These are phyloP conservation scores for Monosporozyma aerobia DNA, from an alignment of 805 yeast species.

Conservation along the genomic window DNA sequence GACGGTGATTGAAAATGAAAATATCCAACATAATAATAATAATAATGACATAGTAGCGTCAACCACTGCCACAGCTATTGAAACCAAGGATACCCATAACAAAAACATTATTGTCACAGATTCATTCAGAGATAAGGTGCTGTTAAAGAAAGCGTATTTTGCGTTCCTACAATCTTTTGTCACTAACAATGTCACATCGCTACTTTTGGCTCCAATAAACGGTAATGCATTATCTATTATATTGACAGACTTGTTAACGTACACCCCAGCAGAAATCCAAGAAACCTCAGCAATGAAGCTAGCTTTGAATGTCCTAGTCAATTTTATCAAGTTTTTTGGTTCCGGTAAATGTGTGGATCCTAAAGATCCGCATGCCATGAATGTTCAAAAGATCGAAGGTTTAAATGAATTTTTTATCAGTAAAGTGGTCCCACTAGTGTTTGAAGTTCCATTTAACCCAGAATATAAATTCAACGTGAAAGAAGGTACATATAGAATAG, in stretches of 20 bases:
- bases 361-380: conserved; percentile 43
- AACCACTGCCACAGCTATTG: background rate
- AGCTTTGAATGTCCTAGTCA: conserved; percentile 59
- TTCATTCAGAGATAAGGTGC: conserved; percentile 51
- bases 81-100: conserved; percentile 3
- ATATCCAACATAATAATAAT: conserved; percentile 9
- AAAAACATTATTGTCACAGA: conserved; percentile 43
- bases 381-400: conserved; percentile 47
- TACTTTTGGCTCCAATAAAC: conserved; percentile 64
- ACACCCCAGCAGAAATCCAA: conserved; percentile 45
- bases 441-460: conserved; percentile 73
- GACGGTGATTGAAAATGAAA: conserved; percentile 35
- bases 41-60: background rate
- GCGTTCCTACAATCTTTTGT: conserved; percentile 60
- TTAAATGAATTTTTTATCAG: conserved; percentile 62
- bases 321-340: conserved; percentile 57
- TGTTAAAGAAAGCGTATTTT: conserved; percentile 61
- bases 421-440: conserved; percentile 55
- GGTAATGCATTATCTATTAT: conserved; percentile 49
- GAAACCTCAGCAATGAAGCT: conserved; percentile 61
- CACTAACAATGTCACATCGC: conserved; percentile 69
- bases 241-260: conserved; percentile 54
- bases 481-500: conserved; percentile 71
- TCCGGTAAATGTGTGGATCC: conserved; percentile 57
- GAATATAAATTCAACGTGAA: conserved; percentile 49